Evolutionary conservation across 2,329 filamentous ascomycete genomes (phyloP), one percentile per base, ranked within the genome.

Genomic region (Colletotrichum sp.): DNA sequence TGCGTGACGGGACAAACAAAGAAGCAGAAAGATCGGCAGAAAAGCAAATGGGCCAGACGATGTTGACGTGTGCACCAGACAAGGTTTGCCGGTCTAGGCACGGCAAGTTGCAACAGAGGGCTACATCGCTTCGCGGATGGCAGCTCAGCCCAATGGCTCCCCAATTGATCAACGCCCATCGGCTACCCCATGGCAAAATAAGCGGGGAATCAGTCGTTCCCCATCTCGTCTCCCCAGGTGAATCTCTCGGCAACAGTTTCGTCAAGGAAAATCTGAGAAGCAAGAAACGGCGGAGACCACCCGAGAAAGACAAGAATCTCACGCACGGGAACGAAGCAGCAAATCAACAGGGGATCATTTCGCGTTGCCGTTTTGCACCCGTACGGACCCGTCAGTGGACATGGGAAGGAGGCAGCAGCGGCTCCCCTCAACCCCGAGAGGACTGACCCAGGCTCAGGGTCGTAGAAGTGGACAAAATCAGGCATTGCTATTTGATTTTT

Each of bases 81-180:
- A 75, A 63, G 70, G 73, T 68, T 63, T 26, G 24, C 69, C 52
- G 62, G 70, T 28, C 44, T 65, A 57, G 69, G 70, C 64, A 63
- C 26, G 63, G 26, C 64, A 65, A 59, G 32, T 69, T 64, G 59
- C 70, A 76, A 69, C 64, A 65, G 59, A 73, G 70, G 73, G 70
- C 73, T 76, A 73, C 74, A 69, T 74, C 74, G 70, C 70, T 76
- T 69, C 65, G 74, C 62, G 26, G 24, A 64, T 73, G 70, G 73
- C 64, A 76, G 69, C 73, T 76, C 73, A 76, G 64, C 74, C 70
- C 70, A 73, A 55, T 73, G 57, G 71, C 66, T 55, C 39, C 57
- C 44, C 32, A 57, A 44, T 68, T 49, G 55, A 67, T 68, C 55
- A 68, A 72, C 69, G 36, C 36, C 59, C 55, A n/a, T 44, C 69